Base-by-base conservation (phyloP, 805 yeast genomes). In the Spathaspora girioi region DNA sequence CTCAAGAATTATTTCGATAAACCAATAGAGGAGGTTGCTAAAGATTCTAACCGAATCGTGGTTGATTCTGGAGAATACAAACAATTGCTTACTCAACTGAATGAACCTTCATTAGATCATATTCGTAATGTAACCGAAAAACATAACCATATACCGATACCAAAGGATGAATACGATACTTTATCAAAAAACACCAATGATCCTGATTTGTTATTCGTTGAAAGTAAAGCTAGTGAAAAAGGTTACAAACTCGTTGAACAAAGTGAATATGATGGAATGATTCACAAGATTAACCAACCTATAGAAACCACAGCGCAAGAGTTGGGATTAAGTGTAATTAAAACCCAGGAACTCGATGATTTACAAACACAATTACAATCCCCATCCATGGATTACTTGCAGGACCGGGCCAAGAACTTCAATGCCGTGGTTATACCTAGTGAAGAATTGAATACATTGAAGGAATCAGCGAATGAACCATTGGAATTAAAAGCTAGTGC, bases 161-260 rank as follows among this genome's bases (percentile, higher is more conserved):
- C 59, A 38, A 51, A 59, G 19, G 61, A 58, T 26, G 65, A 63
- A 46, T 61, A 59, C 50, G 50, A 49, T 9, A n/a, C 38, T 11
- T 40, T 50, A 5, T 11, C 26, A 3, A 6, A 18, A 3, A 48
- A 26, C 15, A 27, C 38, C 11, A 47, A 48, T 12, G 40, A 45
- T 23, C 57, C 57, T n/a, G 47, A 50, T n/a, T 49, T 54, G 44
- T 23, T 42, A 31, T 46, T 48, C 35, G n/a, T 54, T 15, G 52
- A 50, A 41, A 48, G 43, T 15, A 46, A 52, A 29, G 50, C 52
- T 18, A 43, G 29, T 20, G 38, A 45, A 3, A 2, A 38, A 71
- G 1, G 96, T 93, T 49, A 80, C 64, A 1, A 55, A 58, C 4
- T 52, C 6, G 26, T 55, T 14, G 44, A 49, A 38, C 17, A 5